phyloP scores from a whole-genome alignment of 2,329 filamentous ascomycete species.

The Phialophora tarda region DNA sequence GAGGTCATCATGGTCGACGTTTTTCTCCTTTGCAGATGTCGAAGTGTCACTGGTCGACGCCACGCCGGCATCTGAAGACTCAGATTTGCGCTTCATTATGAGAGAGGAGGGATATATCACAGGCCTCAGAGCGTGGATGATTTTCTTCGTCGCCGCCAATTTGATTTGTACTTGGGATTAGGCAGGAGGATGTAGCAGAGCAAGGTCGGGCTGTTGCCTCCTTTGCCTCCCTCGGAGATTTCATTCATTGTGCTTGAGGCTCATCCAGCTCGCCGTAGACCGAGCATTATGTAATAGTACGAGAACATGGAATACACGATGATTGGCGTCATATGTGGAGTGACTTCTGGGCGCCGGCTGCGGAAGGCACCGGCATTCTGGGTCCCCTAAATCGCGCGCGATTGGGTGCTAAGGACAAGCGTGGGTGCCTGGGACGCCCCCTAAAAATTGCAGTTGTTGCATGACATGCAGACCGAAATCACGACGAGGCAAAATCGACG shows the following conservation, averaged over 20 bases:
- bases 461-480: conserved; percentile 17
- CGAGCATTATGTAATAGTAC: neutral
- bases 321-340: conserved; percentile 6
- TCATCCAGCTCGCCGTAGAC: conserved; percentile 1
- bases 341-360: conserved; percentile 14
- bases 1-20: conserved; percentile 35
- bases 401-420: conserved; percentile 23
- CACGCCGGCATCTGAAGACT: neutral
- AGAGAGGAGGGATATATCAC: neutral
- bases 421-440: conserved; percentile 4
- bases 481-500: conserved; percentile 19
- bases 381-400: neutral
- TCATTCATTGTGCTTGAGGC: neutral
- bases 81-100: conserved; percentile 6
- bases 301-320: neutral
- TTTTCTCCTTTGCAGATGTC: conserved; percentile 10
- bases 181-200: conserved; percentile 2
- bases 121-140: neutral
- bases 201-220: neutral
- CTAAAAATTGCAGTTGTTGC: conserved; percentile 17
- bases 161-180: neutral
- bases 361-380: conserved; percentile 20
- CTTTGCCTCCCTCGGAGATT: neutral
- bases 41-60: neutral
- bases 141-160: neutral